A percentile compares a stretch with the other conserved stretches of the same genome.
These are phyloP conservation scores for Sordaria brevicollis DNA, from an alignment of 495 filamentous ascomycete species.

Conservation along the genomic window DNA sequence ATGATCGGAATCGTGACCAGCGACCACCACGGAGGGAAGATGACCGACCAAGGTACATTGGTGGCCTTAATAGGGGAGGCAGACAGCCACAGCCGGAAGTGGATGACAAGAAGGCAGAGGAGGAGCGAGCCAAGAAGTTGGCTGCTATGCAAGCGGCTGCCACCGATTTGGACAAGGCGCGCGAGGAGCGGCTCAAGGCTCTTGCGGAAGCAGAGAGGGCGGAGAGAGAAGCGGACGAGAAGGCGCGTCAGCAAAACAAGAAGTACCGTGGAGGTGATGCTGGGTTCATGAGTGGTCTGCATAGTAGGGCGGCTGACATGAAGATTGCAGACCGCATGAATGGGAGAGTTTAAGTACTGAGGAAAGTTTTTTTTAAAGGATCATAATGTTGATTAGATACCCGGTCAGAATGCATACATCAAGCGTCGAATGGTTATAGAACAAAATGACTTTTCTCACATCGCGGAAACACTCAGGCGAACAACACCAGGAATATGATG, in stretches of 20 bases:
- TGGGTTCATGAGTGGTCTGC: conserved; percentile 48
- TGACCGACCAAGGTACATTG: background rate
- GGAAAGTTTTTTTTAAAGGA: background rate
- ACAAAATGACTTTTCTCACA: background rate
- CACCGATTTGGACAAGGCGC: conserved; percentile 62
- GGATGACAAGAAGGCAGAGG: conserved; percentile 15
- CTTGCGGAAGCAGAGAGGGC: conserved; percentile 55
- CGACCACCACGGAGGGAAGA: background rate
- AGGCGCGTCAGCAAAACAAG: conserved; percentile 41
- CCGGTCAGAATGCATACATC: background rate
- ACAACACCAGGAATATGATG: background rate
- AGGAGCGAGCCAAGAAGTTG: conserved; percentile 56
- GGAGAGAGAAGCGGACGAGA: conserved; percentile 54
- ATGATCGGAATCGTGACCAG: conserved; percentile 7
- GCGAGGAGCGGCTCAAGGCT: conserved; percentile 58
- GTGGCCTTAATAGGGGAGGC: conserved; percentile 2
- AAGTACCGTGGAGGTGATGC: conserved; percentile 49
- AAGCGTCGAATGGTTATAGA: background rate
- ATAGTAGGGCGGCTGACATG: conserved; percentile 48
- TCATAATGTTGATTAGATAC: background rate
- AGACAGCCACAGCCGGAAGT: conserved; percentile 1
- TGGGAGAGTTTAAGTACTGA: background rate
- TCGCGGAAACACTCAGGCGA: background rate
- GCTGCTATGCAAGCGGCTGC: conserved; percentile 85
- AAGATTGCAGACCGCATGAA: conserved; percentile 33